phyloP scores from a whole-genome alignment of 768 basidiomycete genomes.

The Postia placenta region DNA sequence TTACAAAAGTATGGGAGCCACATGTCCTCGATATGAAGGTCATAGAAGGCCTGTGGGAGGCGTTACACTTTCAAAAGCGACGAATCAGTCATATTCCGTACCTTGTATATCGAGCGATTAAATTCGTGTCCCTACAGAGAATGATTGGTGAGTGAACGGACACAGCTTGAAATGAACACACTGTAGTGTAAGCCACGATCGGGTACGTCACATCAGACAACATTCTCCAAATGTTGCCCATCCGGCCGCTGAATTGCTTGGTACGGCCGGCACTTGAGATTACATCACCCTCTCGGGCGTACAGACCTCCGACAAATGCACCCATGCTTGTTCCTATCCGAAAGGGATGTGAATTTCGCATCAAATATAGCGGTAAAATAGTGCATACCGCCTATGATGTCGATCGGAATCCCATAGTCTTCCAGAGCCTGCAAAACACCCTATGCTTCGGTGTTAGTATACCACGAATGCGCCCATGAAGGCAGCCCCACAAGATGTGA shows the following conservation, averaged over 20 bases:
- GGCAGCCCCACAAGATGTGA: constrained; percentile 49
- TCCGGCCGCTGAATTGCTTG: constrained; percentile 87
- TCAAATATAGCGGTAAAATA: background rate
- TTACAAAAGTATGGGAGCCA: constrained; percentile 99
- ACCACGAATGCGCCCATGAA: background rate
- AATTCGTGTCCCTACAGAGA: constrained; percentile 86
- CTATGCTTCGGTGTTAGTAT: constrained; percentile 30
- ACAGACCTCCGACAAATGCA: constrained; percentile 87
- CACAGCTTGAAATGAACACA: constrained; percentile 21
- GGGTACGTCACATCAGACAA: constrained; percentile 92
- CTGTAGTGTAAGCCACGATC: constrained; percentile 88
- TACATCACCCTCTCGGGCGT: constrained; percentile 90
- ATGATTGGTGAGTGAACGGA: background rate
- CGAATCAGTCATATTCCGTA: constrained; percentile 18
- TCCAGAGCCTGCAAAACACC: constrained; percentile 91
- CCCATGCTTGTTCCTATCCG: constrained; percentile 79
- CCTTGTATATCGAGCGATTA: constrained; percentile 93
- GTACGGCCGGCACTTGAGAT: constrained; percentile 79
- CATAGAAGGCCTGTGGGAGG: constrained; percentile 74
- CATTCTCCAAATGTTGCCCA: constrained; percentile 93
- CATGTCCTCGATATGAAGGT: constrained; percentile 95
- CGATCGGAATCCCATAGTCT: constrained; percentile 89
- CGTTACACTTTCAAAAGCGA: background rate
- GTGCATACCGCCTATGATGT: constrained; percentile 74
- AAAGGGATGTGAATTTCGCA: constrained; percentile 6